Percentiles rank a stretch among this genome's conserved stretches.
phyloP scores from a whole-genome alignment of 305 asterid genomes.

The Stenogyne calaminthoides region DNA sequence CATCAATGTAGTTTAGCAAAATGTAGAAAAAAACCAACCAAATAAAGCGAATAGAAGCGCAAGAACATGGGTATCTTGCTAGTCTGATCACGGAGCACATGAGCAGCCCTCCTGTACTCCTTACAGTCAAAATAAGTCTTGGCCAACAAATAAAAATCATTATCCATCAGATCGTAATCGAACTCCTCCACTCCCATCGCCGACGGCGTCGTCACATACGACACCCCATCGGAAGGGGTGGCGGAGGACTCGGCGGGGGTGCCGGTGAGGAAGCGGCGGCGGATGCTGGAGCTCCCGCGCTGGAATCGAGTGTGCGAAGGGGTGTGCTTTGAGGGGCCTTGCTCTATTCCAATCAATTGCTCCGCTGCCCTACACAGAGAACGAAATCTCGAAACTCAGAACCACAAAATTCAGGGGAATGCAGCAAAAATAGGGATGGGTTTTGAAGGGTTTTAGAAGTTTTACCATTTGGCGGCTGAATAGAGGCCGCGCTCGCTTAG shows the following conservation, averaged over 20 bases:
- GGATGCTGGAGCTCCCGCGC: conserved; percentile 95
- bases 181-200: conserved; percentile 52
- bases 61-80: conserved; percentile 82
- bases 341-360: conserved; percentile 93
- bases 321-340: conserved; percentile 86
- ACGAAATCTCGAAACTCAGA: conserved; percentile 23
- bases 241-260: conserved; percentile 50
- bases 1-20: conserved; percentile 11
- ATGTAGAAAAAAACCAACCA: conserved; percentile 57
- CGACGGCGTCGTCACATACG: conserved; percentile 63
- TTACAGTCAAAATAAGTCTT: conserved; percentile 92
- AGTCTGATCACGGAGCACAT: conserved; percentile 85
- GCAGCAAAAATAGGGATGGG: conserved; percentile 16
- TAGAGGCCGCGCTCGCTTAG: conserved; percentile 93
- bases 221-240: conserved; percentile 74
- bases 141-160: conserved; percentile 81
- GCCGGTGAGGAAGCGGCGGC: conserved; percentile 78
- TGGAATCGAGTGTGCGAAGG: conserved; percentile 94
- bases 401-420: not conserved
- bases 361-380: conserved; percentile 78
- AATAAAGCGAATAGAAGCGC: conserved; percentile 83
- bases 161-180: conserved; percentile 60
- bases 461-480: conserved; percentile 89
- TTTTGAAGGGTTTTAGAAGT: not conserved
- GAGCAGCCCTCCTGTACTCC: conserved; percentile 95